Base-by-base conservation (phyloP, 2,329 filamentous ascomycete species). In the Nigrospora oryzae region DNA sequence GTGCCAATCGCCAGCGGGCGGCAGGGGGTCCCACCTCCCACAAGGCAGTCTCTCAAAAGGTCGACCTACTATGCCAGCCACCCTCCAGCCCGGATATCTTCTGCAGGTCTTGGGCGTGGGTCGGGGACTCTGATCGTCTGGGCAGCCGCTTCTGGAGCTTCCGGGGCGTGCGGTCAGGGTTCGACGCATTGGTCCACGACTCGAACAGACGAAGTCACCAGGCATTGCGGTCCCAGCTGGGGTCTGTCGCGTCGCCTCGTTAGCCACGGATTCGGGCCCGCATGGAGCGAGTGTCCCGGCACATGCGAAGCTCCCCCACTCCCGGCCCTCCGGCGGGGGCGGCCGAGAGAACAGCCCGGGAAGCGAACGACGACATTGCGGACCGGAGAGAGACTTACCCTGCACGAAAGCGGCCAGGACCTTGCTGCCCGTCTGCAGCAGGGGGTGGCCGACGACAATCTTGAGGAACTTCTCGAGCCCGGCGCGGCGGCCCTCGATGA, bases 361-460 rank as follows among this genome's bases (percentile, higher is more conserved):
- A 23, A 23, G 4, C 34, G 7, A 38, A 47, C 33, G 19, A 42
- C 48, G 38, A 56, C 37, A 8, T 36, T 36, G n/a, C n/a, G n/a
- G n/a, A n/a, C n/a, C n/a, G 34, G 8, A 34, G 38, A 17, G 30
- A 37, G 50, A 68, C 76, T 58, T 61, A 95, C 90, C 93, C 70
- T 98, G 93, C 60, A 98, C 90, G 72, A 97, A 98, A 30, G 88
- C 87, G 12, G 90, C 91, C 57, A 98, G 68, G 47, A 98, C 93
- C 69, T 97, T 95, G 67, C 89, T 96, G 43, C 93, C 93, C 30
- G 93, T 98, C 78, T 98, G 93, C 68, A 98, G 69, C 58, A 98
- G 73, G 56, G 93, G 93, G 66, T 98, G 93, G 1, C 93, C 91
- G 1, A 95, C 93, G 11, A 98, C 93, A 62, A 97, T 97, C 78